Evolutionary conservation across 73 alveolate species (phyloP).

Genomic region (Breviolum minutum): DNA sequence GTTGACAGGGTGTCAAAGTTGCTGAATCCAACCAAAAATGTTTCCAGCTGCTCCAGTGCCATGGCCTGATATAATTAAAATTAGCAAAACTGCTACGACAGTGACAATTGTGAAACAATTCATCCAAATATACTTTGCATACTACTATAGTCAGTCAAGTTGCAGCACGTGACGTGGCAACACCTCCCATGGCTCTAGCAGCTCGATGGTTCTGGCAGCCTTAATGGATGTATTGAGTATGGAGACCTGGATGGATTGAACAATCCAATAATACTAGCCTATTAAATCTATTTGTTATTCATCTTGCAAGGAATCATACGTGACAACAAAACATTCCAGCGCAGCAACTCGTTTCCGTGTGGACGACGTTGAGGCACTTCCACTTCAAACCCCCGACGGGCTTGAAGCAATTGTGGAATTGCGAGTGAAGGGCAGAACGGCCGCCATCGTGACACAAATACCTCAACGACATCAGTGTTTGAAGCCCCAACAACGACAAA

Average conservation of each 20-base stretch:
- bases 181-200: neutral
- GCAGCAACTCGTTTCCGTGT: neutral
- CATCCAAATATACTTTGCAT: neutral
- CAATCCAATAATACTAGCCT: too few relatives aligned
- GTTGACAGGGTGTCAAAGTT: neutral
- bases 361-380: neutral
- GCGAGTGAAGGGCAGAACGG: neutral
- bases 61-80: neutral
- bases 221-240: neutral
- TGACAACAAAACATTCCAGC: neutral
- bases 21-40: neutral
- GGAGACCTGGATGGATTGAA: neutral
- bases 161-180: neutral
- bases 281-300: neutral
- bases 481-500: too few relatives aligned
- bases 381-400: slow-evolving; percentile 12
- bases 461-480: too few relatives aligned
- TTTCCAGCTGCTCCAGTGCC: neutral
- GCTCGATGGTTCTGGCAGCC: neutral
- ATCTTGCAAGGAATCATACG: neutral
- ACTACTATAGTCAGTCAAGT: neutral
- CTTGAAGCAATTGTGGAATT: neutral
- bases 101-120: neutral
- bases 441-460: slow-evolving; percentile 17
- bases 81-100: neutral